These are phyloP conservation scores for Xylaria bambusicola DNA, from an alignment of 495 filamentous ascomycete genomes.

Conservation along the genomic window DNA sequence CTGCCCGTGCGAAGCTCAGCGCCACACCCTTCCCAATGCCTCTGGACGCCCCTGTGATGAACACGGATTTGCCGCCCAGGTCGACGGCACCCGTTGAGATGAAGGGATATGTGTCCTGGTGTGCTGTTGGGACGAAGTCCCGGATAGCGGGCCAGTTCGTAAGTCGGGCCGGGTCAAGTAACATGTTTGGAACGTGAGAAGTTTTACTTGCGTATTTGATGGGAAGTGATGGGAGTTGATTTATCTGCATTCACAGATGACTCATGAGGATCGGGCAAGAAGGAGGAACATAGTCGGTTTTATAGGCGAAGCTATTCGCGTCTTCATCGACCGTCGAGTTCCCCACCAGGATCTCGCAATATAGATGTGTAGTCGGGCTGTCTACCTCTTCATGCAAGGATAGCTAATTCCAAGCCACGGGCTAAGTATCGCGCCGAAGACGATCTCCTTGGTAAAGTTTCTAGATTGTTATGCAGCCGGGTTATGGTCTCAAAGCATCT, in stretches of 20 bases:
- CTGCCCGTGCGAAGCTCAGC: slow-evolving; percentile 48
- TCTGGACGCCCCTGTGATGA: slow-evolving; percentile 66
- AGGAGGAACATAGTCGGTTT: background rate
- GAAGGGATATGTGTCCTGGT: slow-evolving; percentile 36
- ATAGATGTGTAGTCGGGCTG: too few species aligned
- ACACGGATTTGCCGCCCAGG: slow-evolving; percentile 50
- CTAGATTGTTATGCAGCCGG: background rate
- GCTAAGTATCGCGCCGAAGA: background rate
- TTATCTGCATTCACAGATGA: too few species aligned
- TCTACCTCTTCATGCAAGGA: too few species aligned
- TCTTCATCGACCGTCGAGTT: too few species aligned
- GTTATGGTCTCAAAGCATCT: background rate
- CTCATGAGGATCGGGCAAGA: too few species aligned
- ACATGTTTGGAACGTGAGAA: background rate
- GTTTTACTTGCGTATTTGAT: too few species aligned
- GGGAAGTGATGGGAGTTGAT: too few species aligned
- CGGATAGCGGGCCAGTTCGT: slow-evolving; percentile 20
- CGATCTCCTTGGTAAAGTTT: background rate
- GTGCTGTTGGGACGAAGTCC: slow-evolving; percentile 20
- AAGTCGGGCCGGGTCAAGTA: slow-evolving; percentile 3
- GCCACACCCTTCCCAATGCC: slow-evolving; percentile 65
- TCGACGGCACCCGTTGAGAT: slow-evolving; percentile 30
- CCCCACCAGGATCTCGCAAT: too few species aligned
- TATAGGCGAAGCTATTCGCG: background rate
- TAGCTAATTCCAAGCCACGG: slow-evolving; percentile 1